Conservation (phyloP, 208 protist species). For the Entamoeba histolytica region DNA sequence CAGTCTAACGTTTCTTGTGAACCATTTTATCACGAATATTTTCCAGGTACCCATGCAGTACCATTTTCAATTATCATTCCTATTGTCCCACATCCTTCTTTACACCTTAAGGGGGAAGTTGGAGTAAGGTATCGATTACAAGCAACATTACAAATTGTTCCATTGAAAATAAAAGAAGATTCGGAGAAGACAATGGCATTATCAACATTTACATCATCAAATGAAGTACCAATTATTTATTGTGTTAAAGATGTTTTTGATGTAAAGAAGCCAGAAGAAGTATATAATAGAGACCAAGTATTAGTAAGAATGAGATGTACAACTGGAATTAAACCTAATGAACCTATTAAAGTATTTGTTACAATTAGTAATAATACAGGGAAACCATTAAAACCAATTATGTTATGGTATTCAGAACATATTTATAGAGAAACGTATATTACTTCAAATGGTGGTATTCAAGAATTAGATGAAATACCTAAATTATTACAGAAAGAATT, state of each 20-base stretch:
- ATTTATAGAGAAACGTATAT: not conserved
- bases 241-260: not conserved
- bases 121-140: not conserved
- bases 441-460: not conserved
- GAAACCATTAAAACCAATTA: not conserved
- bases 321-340: not conserved
- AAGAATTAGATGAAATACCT: not conserved
- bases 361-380: not conserved
- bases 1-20: not conserved
- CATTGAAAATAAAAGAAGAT: not conserved
- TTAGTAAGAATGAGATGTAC: not conserved
- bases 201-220: not conserved
- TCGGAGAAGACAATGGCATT: not conserved
- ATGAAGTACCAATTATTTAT: not conserved
- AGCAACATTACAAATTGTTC: not conserved
- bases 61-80: not conserved
- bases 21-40: not conserved
- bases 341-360: not conserved
- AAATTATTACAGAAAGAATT: not conserved
- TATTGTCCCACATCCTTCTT: not conserved
- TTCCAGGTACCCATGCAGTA: not conserved
- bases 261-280: not conserved
- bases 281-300: not conserved
- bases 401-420: not conserved
- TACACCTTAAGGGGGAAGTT: not conserved